phyloP scores from a whole-genome alignment of 2,329 filamentous ascomycete species.

The Chaetomiaceae sp. region DNA sequence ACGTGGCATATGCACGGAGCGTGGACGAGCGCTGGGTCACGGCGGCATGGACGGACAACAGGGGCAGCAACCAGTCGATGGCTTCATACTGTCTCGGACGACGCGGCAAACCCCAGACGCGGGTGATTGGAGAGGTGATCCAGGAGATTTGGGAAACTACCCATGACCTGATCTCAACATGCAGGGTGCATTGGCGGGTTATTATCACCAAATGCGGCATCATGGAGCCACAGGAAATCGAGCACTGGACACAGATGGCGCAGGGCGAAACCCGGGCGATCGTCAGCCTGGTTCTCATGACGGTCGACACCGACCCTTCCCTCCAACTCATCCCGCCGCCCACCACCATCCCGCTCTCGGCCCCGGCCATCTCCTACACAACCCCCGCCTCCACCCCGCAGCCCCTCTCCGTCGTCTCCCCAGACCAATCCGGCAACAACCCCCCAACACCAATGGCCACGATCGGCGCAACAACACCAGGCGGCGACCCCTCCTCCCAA shows the following conservation, averaged over 20 bases:
- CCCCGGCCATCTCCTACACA: conserved; percentile 44
- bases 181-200: conserved; percentile 71
- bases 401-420: conserved; percentile 51
- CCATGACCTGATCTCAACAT: conserved; percentile 62
- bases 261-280: conserved; percentile 50
- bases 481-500: conserved; percentile 11
- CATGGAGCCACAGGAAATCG: conserved; percentile 62
- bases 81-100: conserved; percentile 67
- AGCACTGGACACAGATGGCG: conserved; percentile 52
- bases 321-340: conserved; percentile 57
- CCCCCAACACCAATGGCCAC: conserved; percentile 44
- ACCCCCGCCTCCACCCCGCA: conserved; percentile 68
- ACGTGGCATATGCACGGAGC: conserved; percentile 73
- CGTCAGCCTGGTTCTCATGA: conserved; percentile 55
- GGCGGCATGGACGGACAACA: conserved; percentile 75
- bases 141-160: conserved; percentile 76
- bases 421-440: conserved; percentile 52
- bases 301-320: conserved; percentile 60
- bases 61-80: conserved; percentile 66
- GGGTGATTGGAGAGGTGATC: conserved; percentile 57
- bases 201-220: conserved; percentile 67
- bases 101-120: conserved; percentile 48
- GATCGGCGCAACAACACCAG: conserved; percentile 24
- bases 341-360: conserved; percentile 43
- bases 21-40: conserved; percentile 73